Conservation (phyloP, 345 rosid genomes). For the Lumnitzera littorea region DNA sequence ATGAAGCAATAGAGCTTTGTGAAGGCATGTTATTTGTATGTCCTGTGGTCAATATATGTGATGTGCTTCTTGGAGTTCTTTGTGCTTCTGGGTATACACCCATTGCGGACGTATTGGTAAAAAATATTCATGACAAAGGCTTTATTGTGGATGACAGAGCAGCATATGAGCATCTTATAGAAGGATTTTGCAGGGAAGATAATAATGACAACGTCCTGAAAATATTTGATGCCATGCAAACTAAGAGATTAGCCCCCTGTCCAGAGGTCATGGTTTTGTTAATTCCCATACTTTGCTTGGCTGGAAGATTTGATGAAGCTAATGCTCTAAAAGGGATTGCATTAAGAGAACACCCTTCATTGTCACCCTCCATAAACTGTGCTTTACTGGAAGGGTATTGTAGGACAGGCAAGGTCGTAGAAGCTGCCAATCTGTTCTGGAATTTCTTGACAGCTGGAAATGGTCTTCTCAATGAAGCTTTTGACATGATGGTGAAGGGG, state of each 20-base stretch:
- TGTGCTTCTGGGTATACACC: slow-evolving; percentile 35
- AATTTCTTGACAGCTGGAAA: slow-evolving; percentile 30
- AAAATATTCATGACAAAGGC: slow-evolving; percentile 40
- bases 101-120: slow-evolving; percentile 30
- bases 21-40: slow-evolving; percentile 31
- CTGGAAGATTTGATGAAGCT: slow-evolving; percentile 28
- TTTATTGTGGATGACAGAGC: slow-evolving; percentile 22
- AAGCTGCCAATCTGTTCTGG: slow-evolving; percentile 37
- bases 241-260: slow-evolving; percentile 23
- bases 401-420: slow-evolving; percentile 35
- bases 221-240: slow-evolving; percentile 29
- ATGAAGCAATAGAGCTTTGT: slow-evolving; percentile 53
- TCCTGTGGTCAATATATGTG: slow-evolving; percentile 28
- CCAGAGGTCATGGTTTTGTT: slow-evolving; percentile 30
- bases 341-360: slow-evolving; percentile 21
- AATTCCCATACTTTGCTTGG: slow-evolving; percentile 45
- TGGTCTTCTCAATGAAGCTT: slow-evolving; percentile 24
- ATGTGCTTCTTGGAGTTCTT: slow-evolving; percentile 42
- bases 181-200: slow-evolving; percentile 45
- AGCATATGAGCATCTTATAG: slow-evolving; percentile 38
- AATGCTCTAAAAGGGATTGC: slow-evolving; percentile 22
- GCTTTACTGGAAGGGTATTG: slow-evolving; percentile 48
- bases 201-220: slow-evolving; percentile 31
- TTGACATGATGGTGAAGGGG: slow-evolving; percentile 34
- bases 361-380: slow-evolving; percentile 20